Evolutionary conservation across 495 filamentous ascomycete species (phyloP).

Genomic region (Bathelium albidoporum): DNA sequence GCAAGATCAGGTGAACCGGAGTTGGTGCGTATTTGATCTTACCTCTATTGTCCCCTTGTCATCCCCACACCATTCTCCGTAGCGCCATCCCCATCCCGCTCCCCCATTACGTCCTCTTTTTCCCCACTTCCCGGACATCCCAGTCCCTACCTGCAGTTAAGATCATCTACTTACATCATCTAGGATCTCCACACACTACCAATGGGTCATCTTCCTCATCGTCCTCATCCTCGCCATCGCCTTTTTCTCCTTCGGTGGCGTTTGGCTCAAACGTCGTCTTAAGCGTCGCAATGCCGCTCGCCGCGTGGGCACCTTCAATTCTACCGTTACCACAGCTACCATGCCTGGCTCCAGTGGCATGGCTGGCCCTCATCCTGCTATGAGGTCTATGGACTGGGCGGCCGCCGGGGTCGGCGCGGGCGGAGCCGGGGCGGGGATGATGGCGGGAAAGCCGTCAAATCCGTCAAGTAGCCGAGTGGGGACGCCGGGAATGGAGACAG

Average conservation of each 20-base stretch:
- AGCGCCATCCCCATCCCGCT: background rate
- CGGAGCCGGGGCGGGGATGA: too few relatives aligned
- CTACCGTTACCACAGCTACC: slow-evolving; percentile 18
- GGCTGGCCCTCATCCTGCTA: background rate
- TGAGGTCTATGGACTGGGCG: background rate
- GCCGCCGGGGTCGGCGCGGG: too few relatives aligned
- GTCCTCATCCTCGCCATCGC: slow-evolving; percentile 24
- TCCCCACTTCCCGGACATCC: background rate
- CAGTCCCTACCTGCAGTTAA: too few relatives aligned
- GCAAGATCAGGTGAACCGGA: background rate
- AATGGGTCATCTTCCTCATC: slow-evolving; percentile 32
- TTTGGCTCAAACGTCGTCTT: slow-evolving; percentile 23
- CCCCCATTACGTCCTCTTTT: background rate
- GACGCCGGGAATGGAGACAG: background rate
- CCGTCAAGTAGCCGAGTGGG: background rate
- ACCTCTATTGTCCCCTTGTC: background rate
- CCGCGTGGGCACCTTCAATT: slow-evolving; percentile 16
- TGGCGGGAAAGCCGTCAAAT: background rate
- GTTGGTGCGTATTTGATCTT: background rate
- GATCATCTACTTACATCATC: background rate
- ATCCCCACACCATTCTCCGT: background rate
- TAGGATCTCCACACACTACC: slow-evolving; percentile 19
- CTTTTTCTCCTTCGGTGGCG: slow-evolving; percentile 22
- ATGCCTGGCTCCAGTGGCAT: background rate
- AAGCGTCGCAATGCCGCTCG: slow-evolving; percentile 21